Evolutionary conservation across 2,329 filamentous ascomycete species (phyloP).

Genomic region (Claviceps sp.): DNA sequence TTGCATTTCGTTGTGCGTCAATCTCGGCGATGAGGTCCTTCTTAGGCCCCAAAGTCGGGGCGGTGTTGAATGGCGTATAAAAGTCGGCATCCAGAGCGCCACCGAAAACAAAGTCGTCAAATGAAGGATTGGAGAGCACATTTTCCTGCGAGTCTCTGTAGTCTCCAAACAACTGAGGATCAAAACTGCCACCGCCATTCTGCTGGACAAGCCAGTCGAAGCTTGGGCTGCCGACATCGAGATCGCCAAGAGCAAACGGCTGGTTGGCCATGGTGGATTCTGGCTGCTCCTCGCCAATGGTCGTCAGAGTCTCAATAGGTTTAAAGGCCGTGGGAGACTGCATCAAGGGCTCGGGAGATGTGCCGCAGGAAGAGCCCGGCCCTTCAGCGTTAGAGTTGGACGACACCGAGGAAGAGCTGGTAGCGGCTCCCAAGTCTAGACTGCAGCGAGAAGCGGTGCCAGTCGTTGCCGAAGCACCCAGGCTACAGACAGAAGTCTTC

Average conservation of each 20-base stretch:
- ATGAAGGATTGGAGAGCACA: conserved; percentile 52
- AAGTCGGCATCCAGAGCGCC: conserved; percentile 78
- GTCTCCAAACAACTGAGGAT: conserved; percentile 80
- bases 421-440: conserved; percentile 39
- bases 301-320: conserved; percentile 46
- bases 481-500: conserved; percentile 18
- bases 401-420: conserved; percentile 51
- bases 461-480: conserved; percentile 12
- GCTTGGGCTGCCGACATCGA: conserved; percentile 35
- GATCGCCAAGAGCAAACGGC: conserved; percentile 14
- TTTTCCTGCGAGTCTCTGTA: conserved; percentile 86
- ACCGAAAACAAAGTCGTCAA: conserved; percentile 54
- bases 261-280: conserved; percentile 22
- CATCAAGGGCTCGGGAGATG: conserved; percentile 62
- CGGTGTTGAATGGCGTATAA: conserved; percentile 64
- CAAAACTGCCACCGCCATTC: conserved; percentile 74
- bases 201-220: conserved; percentile 68
- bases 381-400: conserved; percentile 43
- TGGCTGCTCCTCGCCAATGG: conserved; percentile 53
- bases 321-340: conserved; percentile 58
- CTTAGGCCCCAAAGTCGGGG: conserved; percentile 33
- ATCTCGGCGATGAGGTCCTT: conserved; percentile 66
- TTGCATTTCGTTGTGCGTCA: conserved; percentile 57
- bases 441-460: conserved; percentile 36
- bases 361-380: conserved; percentile 55